A percentile compares a stretch with the other conserved stretches of the same genome.
Evolutionary conservation across 1,139 yeast species (phyloP).

Genomic region (Kodamaea fungicola): DNA sequence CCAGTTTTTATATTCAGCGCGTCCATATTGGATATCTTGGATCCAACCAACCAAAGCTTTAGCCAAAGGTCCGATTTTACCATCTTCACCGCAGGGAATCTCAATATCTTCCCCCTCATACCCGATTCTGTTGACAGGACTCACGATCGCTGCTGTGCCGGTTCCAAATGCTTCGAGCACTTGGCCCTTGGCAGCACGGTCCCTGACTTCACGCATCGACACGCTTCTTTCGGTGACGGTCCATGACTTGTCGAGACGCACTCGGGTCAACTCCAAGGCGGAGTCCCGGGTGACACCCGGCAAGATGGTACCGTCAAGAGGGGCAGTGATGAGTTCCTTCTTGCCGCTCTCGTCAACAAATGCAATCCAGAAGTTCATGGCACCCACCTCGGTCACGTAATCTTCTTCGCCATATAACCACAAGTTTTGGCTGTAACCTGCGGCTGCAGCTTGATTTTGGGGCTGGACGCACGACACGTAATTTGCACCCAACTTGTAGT

Average conservation of each 20-base stretch:
- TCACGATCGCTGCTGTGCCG: slow-evolving; percentile 42
- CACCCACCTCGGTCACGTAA: slow-evolving; percentile 91
- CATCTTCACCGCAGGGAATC: slow-evolving; percentile 27
- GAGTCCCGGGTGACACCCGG: slow-evolving; percentile 98
- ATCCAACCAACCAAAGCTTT: slow-evolving; percentile 25
- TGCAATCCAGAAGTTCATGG: slow-evolving; percentile 92
- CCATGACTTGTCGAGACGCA: slow-evolving; percentile 71
- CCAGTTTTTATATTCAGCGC: slow-evolving; percentile 15
- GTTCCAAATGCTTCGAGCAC: slow-evolving; percentile 41
- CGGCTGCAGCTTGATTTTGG: slow-evolving; percentile 78
- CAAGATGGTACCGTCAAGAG: slow-evolving; percentile 92
- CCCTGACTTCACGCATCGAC: slow-evolving; percentile 33
- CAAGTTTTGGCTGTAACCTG: slow-evolving; percentile 92
- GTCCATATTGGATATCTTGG: slow-evolving; percentile 34
- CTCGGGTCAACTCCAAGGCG: slow-evolving; percentile 69
- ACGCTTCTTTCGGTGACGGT: slow-evolving; percentile 33
- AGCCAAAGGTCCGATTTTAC: slow-evolving; percentile 30
- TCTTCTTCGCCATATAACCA: slow-evolving; percentile 95
- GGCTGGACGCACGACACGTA: slow-evolving; percentile 94
- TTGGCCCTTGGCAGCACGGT: slow-evolving; percentile 31
- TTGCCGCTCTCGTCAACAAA: slow-evolving; percentile 73
- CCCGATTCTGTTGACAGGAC: slow-evolving; percentile 33
- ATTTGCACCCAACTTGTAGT: slow-evolving; percentile 94
- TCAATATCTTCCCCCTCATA: slow-evolving; percentile 28
- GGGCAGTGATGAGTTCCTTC: slow-evolving; percentile 93